Evolutionary conservation across 306 rosid species (phyloP), one percentile per base, ranked within the genome.

Genomic region (Sicyos edulis): DNA sequence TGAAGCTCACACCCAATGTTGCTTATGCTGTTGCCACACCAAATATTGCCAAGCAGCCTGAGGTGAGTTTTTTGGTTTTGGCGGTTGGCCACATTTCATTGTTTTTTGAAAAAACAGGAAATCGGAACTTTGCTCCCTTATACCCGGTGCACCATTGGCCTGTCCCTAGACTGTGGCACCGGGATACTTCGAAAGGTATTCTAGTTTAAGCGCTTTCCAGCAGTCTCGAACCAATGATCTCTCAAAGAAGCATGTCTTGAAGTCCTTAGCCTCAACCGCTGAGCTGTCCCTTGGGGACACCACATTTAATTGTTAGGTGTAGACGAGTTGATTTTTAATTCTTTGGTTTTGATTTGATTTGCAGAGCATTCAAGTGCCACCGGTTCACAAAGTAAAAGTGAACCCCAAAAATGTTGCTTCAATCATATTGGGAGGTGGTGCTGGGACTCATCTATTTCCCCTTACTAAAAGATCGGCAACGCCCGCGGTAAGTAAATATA

Each of bases 371-470:
- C 89, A 86, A 80, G 77, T 83, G 62, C 96, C 93, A 40, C 20
- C 80, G 10, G 72, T 86, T 74, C 54, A 71, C 20, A 85, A 88
- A 76, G 81, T 73, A 67, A 87, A 77, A 52, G 96, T 80, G 8
- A 88, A 90, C 63, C 96, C 93, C 0, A 90, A 85, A 76, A 88
- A 79, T 77, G 96, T 92, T 66, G 89, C 90, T 80, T 87, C 92
- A 17, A 87, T 92, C 83, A 83, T 92, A 76, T 70, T 92, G 83
- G 96, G 98, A 70, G 96, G 96, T 13, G 96, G 96, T 3, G 82
- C 89, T 26, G 98, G 98, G 78, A 55, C 83, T 75, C 88, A 87
- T 19, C 91, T 92, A 5, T 88, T 90, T 83, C 98, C 98, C 75
- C 96, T 92, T 26, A 92, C 98, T 34, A 86, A 72, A 50, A 51